Evolutionary conservation across 192 early-diverging fungal genomes (phyloP), one percentile per base, ranked within the genome.

Genomic region (Gamsiella multidivaricata): DNA sequence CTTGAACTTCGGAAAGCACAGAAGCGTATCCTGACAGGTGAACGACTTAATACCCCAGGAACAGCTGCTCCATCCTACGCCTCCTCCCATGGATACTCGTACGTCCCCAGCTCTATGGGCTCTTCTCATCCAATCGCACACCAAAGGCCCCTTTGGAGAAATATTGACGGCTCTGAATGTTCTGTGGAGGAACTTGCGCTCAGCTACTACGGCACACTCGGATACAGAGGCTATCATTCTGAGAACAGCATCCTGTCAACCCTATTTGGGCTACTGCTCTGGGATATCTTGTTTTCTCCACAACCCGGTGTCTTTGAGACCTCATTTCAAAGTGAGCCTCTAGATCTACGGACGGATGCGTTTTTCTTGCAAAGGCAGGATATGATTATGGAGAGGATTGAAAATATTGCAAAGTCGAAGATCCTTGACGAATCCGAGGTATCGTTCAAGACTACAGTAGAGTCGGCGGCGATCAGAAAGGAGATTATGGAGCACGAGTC

Each of bases 281-380:
- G 90, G 90, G 89, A 93, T 46, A 83, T 90, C 34, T 73, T 93
- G 9, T 91, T 93, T 63, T 58, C 83, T 7, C 80, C 87, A 0
- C 61, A 87, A 14, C 88, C 87, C 0, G 91, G 90, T 29, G 87
- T 88, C 1, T 87, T 93, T 68, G 91, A 93, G 61, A 93, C 90
- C 8, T 82, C 84, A 23, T 93, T 87, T 69, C 91, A 91, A 74
- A 85, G 82, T 8, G 84, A 71, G 37, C 91, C 91, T 12, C 70
- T 93, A 55, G 91, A 93, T 80, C 70, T 93, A 55, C n/a, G 63
- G 7, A 85, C 88, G 11, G 88, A 89, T 42, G 84, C 89, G 0
- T 93, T 93, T 62, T 91, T 69, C 31, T 22, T 69, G 34, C 55
- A 62, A 15, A 20, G 74, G 46, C 74, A 69, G 49, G 53, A 64